Evolutionary conservation across 1,284 basidiomycete genomes (phyloP).

Genomic region (Malassezia restricta): DNA sequence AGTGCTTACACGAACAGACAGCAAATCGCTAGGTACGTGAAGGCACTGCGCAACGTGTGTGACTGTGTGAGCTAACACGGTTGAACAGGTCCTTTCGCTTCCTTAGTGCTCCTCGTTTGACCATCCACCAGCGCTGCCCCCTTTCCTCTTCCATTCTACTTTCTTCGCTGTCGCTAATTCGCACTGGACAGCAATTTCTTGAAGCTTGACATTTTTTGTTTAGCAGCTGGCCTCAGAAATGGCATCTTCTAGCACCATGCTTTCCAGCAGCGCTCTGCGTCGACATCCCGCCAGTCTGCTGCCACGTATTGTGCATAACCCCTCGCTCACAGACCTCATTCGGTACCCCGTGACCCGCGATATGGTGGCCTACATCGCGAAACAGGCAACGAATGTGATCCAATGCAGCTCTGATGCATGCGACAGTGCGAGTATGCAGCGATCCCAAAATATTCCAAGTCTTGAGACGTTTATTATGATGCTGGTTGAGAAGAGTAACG

Average conservation of each 20-base stretch:
- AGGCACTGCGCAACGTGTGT: too few relatives aligned
- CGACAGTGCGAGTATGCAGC: background rate
- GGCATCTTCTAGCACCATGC: background rate
- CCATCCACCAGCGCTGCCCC: too few relatives aligned
- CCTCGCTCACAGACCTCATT: slow-evolving; percentile 41
- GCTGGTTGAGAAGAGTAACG: slow-evolving; percentile 72
- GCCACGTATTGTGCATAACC: slow-evolving; percentile 42
- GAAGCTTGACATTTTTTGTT: too few relatives aligned
- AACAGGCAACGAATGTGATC: slow-evolving; percentile 44
- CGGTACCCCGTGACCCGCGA: slow-evolving; percentile 41
- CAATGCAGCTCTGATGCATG: slow-evolving; percentile 21
- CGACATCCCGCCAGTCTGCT: slow-evolving; percentile 41
- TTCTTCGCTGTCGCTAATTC: background rate
- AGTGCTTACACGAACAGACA: background rate
- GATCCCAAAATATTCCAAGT: slow-evolving; percentile 52
- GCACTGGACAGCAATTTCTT: background rate
- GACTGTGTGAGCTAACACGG: too few relatives aligned
- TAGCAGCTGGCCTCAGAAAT: too few relatives aligned
- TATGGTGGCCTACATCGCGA: slow-evolving; percentile 44
- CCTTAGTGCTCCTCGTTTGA: too few relatives aligned
- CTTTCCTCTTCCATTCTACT: too few relatives aligned
- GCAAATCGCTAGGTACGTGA: too few relatives aligned
- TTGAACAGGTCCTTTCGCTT: too few relatives aligned
- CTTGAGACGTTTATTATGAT: slow-evolving; percentile 78
- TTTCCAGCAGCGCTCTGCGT: slow-evolving; percentile 28